phyloP scores from a whole-genome alignment of 805 yeast genomes.

The Pichia ethanolica region DNA sequence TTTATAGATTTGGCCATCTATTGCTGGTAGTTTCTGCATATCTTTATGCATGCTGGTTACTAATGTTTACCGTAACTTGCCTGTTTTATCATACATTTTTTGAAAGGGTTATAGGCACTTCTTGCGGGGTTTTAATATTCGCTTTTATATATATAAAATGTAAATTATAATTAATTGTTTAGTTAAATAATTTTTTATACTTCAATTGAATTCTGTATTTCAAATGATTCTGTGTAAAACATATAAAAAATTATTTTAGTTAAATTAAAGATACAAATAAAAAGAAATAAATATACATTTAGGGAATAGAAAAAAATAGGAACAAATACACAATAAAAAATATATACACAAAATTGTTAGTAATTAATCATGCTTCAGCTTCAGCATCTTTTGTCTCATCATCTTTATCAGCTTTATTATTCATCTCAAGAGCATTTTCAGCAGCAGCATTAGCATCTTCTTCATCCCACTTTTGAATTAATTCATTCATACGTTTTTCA shows the following conservation, averaged over 20 bases:
- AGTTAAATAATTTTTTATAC: no score
- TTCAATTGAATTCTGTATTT: no score
- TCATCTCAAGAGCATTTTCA: neutral
- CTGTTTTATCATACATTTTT: slow-evolving; percentile 42
- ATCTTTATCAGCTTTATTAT: neutral
- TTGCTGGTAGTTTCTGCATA: neutral
- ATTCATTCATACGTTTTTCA: slow-evolving; percentile 30
- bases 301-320: neutral
- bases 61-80: slow-evolving; percentile 36
- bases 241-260: no score
- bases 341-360: no score
- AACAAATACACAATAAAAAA: neutral
- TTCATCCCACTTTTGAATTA: slow-evolving; percentile 10
- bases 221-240: no score
- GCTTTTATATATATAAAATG: slow-evolving; percentile 18
- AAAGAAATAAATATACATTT: no score
- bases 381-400: neutral
- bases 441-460: slow-evolving; percentile 2
- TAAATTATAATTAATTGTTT: neutral
- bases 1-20: neutral
- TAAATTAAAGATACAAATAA: no score
- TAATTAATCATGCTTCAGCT: neutral
- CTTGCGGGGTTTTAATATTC: slow-evolving; percentile 32
- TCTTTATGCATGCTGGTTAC: slow-evolving; percentile 26
- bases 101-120: slow-evolving; percentile 40